These are phyloP conservation scores for Penicillium simplicissimum DNA, from an alignment of 495 filamentous ascomycete species.

Conservation along the genomic window DNA sequence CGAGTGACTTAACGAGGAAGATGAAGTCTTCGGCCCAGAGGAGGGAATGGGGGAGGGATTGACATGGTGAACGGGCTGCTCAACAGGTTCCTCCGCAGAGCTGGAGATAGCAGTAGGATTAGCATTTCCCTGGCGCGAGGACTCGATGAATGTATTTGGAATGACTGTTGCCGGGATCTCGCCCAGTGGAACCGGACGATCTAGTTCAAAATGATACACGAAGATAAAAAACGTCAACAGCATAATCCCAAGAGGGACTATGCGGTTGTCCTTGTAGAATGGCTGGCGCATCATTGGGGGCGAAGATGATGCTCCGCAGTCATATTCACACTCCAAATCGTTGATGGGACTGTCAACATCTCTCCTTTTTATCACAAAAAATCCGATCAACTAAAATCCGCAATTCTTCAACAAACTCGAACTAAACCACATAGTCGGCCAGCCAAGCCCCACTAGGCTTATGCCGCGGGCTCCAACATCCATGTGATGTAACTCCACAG, in stretches of 20 bases:
- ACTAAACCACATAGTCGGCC: neutral
- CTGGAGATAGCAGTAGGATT: neutral
- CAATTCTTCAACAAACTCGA: neutral
- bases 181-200: constrained; percentile 16
- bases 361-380: constrained; percentile 3
- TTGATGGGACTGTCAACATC: neutral
- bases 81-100: constrained; percentile 3
- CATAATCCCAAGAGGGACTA: constrained; percentile 33
- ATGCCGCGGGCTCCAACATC: neutral
- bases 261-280: constrained; percentile 31
- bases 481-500: constrained; percentile 11
- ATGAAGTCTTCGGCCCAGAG: constrained; percentile 35
- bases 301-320: constrained; percentile 1
- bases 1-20: constrained; percentile 2
- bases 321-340: neutral
- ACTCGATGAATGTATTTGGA: constrained; percentile 8
- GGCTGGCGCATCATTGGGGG: constrained; percentile 12
- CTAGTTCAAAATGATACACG: constrained; percentile 28
- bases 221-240: constrained; percentile 28
- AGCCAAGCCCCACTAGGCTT: neutral
- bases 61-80: constrained; percentile 7
- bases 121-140: neutral
- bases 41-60: constrained; percentile 17
- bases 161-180: constrained; percentile 9
- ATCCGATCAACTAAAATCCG: neutral